Evolutionary conservation across 192 early-diverging fungal genomes (phyloP).

Genomic region (Rhizophagus sp.): DNA sequence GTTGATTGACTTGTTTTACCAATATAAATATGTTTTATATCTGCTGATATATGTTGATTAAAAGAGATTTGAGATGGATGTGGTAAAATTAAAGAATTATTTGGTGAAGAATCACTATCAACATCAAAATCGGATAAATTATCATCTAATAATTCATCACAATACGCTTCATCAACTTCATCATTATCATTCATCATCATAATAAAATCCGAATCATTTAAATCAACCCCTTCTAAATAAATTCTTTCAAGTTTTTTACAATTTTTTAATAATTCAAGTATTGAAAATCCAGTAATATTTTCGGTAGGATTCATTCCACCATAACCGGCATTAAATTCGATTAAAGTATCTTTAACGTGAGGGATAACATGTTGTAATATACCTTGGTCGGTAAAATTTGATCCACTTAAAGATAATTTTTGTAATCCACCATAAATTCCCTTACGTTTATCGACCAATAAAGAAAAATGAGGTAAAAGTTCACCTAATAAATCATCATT

Average conservation of each 20-base stretch:
- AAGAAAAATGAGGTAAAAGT: background rate
- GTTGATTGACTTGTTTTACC: slow-evolving; percentile 16
- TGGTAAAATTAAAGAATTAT: background rate
- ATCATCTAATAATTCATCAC: background rate
- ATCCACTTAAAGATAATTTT: slow-evolving; percentile 16
- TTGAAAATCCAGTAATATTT: background rate
- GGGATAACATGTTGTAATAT: slow-evolving; percentile 22
- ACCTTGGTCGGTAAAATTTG: slow-evolving; percentile 27
- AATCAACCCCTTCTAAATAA: slow-evolving; percentile 7
- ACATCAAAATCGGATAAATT: background rate
- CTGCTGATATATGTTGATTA: background rate
- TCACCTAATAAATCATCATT: slow-evolving; percentile 20
- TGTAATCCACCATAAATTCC: background rate
- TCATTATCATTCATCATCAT: background rate
- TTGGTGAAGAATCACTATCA: background rate
- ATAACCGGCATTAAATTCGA: slow-evolving; percentile 12
- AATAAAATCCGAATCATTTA: slow-evolving; percentile 19
- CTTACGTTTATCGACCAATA: background rate
- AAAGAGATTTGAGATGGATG: background rate
- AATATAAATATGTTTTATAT: slow-evolving; percentile 9
- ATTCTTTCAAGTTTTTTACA: slow-evolving; percentile 19
- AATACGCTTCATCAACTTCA: background rate
- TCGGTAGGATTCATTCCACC: background rate
- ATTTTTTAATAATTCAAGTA: slow-evolving; percentile 2
- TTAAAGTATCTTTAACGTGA: slow-evolving; percentile 2